phyloP scores from a whole-genome alignment of 1,284 basidiomycete genomes.

The Apiotrichum gracile region DNA sequence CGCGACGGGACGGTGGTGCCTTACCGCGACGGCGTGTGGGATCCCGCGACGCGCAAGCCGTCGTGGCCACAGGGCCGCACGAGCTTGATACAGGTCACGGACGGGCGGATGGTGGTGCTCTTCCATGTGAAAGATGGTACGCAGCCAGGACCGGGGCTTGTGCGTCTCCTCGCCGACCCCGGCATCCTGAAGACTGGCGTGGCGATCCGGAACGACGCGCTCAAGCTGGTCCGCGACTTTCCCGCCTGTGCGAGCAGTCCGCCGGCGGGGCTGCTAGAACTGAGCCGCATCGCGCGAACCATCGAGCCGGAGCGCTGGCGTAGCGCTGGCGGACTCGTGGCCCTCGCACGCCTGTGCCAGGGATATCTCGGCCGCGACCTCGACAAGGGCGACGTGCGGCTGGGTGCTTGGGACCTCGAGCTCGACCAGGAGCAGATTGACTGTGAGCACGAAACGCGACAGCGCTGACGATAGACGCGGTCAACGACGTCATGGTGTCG shows the following conservation, averaged over 20 bases:
- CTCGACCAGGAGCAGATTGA: constrained; percentile 33
- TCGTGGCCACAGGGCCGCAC: constrained; percentile 30
- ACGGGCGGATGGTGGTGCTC: constrained; percentile 40
- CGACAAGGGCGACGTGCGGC: constrained; percentile 35
- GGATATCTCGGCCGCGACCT: constrained; percentile 39
- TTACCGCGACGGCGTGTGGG: constrained; percentile 8
- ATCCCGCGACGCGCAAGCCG: constrained; percentile 10
- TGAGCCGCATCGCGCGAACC: constrained; percentile 35
- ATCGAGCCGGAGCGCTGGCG: constrained; percentile 36
- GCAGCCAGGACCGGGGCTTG: constrained; percentile 15
- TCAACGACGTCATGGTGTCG: constrained; percentile 46
- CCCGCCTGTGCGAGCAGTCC: constrained; percentile 8
- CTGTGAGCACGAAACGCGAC: constrained; percentile 32
- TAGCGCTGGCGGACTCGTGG: constrained; percentile 26
- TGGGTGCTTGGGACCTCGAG: constrained; percentile 35
- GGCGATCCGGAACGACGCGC: constrained; percentile 38
- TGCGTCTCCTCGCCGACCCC: constrained; percentile 33
- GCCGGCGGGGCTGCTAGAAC: constrained; percentile 36
- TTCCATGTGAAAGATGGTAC: constrained; percentile 32
- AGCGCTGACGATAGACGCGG: constrained; percentile 34
- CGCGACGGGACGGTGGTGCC: background rate
- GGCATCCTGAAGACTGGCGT: constrained; percentile 44
- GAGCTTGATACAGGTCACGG: constrained; percentile 45
- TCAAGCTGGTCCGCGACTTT: constrained; percentile 44
- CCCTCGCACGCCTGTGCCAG: constrained; percentile 34